Base-by-base conservation (phyloP, 306 rosid species). In the Hippophae rhamnoides region DNA sequence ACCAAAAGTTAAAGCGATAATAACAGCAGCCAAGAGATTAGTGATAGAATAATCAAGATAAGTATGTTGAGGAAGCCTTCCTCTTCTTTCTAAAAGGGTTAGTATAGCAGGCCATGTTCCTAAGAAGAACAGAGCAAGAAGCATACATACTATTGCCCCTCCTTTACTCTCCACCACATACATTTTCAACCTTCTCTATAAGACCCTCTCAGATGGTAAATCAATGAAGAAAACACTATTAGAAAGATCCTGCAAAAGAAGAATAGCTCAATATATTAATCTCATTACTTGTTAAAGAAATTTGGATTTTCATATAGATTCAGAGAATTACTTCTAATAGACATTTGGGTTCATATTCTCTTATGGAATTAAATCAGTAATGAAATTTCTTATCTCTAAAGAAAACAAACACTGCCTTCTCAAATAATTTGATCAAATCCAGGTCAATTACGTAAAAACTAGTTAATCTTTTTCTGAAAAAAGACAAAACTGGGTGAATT, bases 51-150 rank as follows among this genome's bases (percentile, higher is more conserved):
- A 90, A 42, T 90, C 98, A 46, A 90, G 98, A 68, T 90, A 90
- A 1, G 96, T 85, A 59, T 90, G 96, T 43, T 90, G 98, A 78
- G 96, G 98, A 72, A 87, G 96, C 62, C 98, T 90, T 25, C 96
- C 98, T 56, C 89, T 44, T 45, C 98, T 80, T 52, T 90, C 95
- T 5, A 85, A 54, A 38, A 90, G 71, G 58, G 94, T 74, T 87
- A 90, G 49, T 2, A 90, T 13, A 48, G 96, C 98, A 25, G 92
- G 98, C 96, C 95, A 87, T 72, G 98, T 90, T 42, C 98, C 92
- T 62, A 90, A 57, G 70, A 90, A 85, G 31, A 76, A 27, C 10
- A 87, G 81, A 55, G 96, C 68, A 49, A 87, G 66, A 0, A 87
- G 68, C 96, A 90, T 90, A 77, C 98, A 90, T 18, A 49, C 79